Percentiles rank a stretch among this genome's conserved stretches.
phyloP scores from a whole-genome alignment of 768 basidiomycete genomes.

The Daedaleopsis sinensis region DNA sequence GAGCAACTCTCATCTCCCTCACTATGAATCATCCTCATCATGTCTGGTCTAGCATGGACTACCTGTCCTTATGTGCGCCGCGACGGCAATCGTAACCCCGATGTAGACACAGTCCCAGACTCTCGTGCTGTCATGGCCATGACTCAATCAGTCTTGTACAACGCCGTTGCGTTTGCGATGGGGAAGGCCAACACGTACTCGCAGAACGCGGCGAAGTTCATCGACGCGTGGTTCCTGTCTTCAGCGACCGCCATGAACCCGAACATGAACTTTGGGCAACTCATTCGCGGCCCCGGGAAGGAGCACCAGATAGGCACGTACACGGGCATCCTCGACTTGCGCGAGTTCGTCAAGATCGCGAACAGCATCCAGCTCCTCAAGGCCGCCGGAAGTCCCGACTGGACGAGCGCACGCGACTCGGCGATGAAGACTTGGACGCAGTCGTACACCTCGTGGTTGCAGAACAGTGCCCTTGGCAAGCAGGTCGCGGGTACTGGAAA shows the following conservation, averaged over 20 bases:
- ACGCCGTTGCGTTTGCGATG: slow-evolving; percentile 46
- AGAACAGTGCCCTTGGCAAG: slow-evolving; percentile 45
- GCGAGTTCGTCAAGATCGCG: slow-evolving; percentile 51
- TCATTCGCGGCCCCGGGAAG: slow-evolving; percentile 53
- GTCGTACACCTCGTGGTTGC: slow-evolving; percentile 49
- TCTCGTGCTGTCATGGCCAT: slow-evolving; percentile 39
- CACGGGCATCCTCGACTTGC: slow-evolving; percentile 57
- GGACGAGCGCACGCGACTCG: slow-evolving; percentile 43
- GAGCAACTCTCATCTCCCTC: slow-evolving; percentile 18
- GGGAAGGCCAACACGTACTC: slow-evolving; percentile 37
- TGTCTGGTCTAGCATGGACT: slow-evolving; percentile 36
- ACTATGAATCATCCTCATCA: neutral
- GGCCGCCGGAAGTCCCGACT: slow-evolving; percentile 39
- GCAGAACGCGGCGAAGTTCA: slow-evolving; percentile 38
- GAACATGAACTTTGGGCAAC: slow-evolving; percentile 57
- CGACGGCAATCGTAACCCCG: slow-evolving; percentile 60
- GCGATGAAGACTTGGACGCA: slow-evolving; percentile 47
- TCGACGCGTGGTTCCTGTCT: slow-evolving; percentile 51
- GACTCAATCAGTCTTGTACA: slow-evolving; percentile 48
- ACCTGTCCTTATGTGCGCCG: slow-evolving; percentile 50
- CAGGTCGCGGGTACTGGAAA: slow-evolving; percentile 47
- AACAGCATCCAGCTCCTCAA: slow-evolving; percentile 50
- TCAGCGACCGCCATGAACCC: slow-evolving; percentile 51
- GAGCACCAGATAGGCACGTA: slow-evolving; percentile 47
- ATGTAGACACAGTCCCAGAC: slow-evolving; percentile 47